These are phyloP conservation scores for Nakataea oryzae DNA, from an alignment of 2,329 filamentous ascomycete species.

Conservation along the genomic window DNA sequence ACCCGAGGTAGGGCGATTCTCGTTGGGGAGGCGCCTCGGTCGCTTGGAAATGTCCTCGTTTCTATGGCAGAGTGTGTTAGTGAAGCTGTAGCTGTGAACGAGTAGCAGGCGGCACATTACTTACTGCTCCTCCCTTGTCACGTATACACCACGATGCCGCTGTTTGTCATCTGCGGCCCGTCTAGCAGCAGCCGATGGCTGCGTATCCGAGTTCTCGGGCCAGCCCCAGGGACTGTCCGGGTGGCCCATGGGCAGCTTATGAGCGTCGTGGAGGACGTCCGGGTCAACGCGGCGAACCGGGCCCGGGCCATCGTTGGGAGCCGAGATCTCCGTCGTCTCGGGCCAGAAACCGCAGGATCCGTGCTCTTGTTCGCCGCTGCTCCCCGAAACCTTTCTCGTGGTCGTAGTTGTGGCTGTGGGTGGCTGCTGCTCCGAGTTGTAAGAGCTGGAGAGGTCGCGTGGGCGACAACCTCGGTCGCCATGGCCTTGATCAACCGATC, in stretches of 20 bases:
- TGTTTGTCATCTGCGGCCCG: too few species aligned
- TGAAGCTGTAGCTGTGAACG: too few species aligned
- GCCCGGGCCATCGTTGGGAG: background rate
- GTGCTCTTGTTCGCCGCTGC: background rate
- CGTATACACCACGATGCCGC: background rate
- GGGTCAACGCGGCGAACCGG: background rate
- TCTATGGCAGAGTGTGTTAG: background rate
- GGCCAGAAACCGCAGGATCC: background rate
- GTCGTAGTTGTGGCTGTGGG: background rate
- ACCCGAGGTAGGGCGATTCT: background rate
- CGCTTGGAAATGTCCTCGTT: background rate
- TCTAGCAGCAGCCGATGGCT: too few species aligned
- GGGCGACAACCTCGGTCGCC: background rate
- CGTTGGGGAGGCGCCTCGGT: background rate
- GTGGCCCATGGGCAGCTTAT: background rate
- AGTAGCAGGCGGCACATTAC: background rate
- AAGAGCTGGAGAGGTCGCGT: background rate
- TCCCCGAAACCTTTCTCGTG: background rate
- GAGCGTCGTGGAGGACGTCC: background rate
- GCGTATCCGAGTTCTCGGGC: conserved; percentile 1
- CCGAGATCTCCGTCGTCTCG: background rate
- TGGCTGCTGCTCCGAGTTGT: background rate
- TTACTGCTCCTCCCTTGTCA: background rate
- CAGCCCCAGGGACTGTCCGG: background rate
- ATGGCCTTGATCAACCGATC: background rate